A percentile compares a stretch with the other conserved stretches of the same genome.
These are phyloP conservation scores for Neobulgaria alba DNA, from an alignment of 2,329 filamentous ascomycete species.

Conservation along the genomic window DNA sequence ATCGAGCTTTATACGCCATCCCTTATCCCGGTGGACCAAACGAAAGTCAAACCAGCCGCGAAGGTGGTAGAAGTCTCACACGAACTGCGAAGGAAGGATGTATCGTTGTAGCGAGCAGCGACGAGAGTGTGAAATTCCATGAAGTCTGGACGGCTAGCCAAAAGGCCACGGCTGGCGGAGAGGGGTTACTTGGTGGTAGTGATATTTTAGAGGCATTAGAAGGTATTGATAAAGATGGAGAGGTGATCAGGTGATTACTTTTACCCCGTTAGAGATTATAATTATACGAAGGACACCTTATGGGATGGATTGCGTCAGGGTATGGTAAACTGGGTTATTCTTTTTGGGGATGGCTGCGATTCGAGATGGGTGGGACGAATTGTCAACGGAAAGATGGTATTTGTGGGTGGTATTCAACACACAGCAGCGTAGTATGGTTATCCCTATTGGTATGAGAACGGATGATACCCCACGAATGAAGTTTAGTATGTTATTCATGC, in stretches of 20 bases:
- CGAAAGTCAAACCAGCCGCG: conserved; percentile 26
- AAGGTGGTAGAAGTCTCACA: conserved; percentile 45
- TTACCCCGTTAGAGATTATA: too few species aligned
- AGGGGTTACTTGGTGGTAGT: conserved; percentile 67
- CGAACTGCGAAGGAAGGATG: conserved; percentile 64
- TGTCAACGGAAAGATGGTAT: too few species aligned
- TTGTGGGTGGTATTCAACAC: too few species aligned
- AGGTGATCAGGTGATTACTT: conserved; percentile 56
- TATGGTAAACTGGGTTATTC: too few species aligned
- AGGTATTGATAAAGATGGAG: conserved; percentile 66
- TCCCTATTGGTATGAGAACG: too few species aligned
- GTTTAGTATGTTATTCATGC: too few species aligned
- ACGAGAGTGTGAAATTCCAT: conserved; percentile 90
- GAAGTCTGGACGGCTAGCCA: conserved; percentile 74
- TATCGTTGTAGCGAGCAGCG: conserved; percentile 84
- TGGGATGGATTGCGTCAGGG: too few species aligned
- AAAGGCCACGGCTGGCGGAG: conserved; percentile 43
- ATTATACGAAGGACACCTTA: too few species aligned
- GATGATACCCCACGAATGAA: too few species aligned
- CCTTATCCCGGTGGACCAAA: conserved; percentile 62
- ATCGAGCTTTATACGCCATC: conserved; percentile 80
- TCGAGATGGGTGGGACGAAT: too few species aligned
- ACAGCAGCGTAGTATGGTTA: too few species aligned
- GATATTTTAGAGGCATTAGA: conserved; percentile 77
- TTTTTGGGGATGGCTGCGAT: too few species aligned